These are phyloP conservation scores for Komagataella phaffii DNA, from an alignment of 805 yeast species.

Conservation along the genomic window DNA sequence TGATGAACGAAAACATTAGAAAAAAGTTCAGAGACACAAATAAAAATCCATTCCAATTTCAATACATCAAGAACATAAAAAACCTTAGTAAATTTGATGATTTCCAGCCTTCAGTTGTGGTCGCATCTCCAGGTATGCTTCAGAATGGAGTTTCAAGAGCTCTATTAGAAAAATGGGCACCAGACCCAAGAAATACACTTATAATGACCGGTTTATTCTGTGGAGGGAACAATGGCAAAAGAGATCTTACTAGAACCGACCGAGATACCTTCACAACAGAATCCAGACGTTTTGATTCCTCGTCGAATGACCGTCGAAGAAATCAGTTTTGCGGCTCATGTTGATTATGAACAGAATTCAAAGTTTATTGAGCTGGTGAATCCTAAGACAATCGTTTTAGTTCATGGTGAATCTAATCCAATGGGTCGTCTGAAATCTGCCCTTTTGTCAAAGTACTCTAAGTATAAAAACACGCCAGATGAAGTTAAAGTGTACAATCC, in stretches of 20 bases:
- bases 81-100: slow-evolving; percentile 81
- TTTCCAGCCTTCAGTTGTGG: slow-evolving; percentile 88
- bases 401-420: slow-evolving; percentile 96
- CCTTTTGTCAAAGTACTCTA: slow-evolving; percentile 70
- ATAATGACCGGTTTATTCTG: slow-evolving; percentile 92
- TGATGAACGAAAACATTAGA: slow-evolving; percentile 91
- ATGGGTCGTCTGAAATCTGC: slow-evolving; percentile 97
- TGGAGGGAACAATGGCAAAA: slow-evolving; percentile 97
- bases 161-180: slow-evolving; percentile 91
- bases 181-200: slow-evolving; percentile 82
- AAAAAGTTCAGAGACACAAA: slow-evolving; percentile 63
- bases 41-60: slow-evolving; percentile 84
- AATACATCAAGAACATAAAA: slow-evolving; percentile 67
- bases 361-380: slow-evolving; percentile 81
- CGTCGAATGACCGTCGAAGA: slow-evolving; percentile 83
- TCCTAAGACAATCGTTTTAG: slow-evolving; percentile 77
- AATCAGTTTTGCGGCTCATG: slow-evolving; percentile 98
- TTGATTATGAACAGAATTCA: slow-evolving; percentile 87
- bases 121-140: slow-evolving; percentile 97
- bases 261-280: slow-evolving; percentile 73
- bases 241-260: slow-evolving; percentile 77
- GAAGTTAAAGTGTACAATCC: slow-evolving; percentile 92
- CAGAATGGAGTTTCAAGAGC: slow-evolving; percentile 93
- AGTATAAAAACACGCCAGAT: slow-evolving; percentile 70
- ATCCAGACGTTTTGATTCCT: slow-evolving; percentile 75